Conservation (phyloP, 441 rosid genomes). For the Mallotus repandus region DNA sequence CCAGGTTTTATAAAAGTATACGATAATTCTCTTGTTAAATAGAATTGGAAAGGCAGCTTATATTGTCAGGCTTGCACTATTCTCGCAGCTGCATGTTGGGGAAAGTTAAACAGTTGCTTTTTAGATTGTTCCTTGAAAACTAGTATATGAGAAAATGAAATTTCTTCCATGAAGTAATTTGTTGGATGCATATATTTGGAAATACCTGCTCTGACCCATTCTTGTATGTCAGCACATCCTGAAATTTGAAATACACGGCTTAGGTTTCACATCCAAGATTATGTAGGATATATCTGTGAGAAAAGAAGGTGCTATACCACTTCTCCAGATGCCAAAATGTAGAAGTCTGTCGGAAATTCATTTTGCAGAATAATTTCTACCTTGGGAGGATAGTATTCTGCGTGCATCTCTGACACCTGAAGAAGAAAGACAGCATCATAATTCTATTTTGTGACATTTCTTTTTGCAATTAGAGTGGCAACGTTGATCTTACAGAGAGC, state of each 20-base stretch:
- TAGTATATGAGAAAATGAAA: not conserved
- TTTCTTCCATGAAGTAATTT: not conserved
- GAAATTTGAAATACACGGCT: constrained; percentile 28
- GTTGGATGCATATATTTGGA: not conserved
- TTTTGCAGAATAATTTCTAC: constrained; percentile 85
- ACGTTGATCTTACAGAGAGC: not conserved
- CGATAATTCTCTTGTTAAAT: not conserved
- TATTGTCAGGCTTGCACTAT: not conserved
- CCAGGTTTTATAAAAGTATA: not conserved
- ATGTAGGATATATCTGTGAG: not conserved
- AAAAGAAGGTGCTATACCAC: constrained; percentile 49
- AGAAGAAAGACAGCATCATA: constrained; percentile 8
- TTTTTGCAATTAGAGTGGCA: not conserved
- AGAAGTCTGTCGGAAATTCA: constrained; percentile 91
- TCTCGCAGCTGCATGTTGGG: not conserved
- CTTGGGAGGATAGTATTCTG: constrained; percentile 88
- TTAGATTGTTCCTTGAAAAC: not conserved
- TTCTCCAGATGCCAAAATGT: constrained; percentile 83
- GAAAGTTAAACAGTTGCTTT: not conserved
- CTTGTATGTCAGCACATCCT: constrained; percentile 73
- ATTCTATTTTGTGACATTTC: not conserved
- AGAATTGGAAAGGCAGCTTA: not conserved
- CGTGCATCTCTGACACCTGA: constrained; percentile 82
- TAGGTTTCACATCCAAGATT: constrained; percentile 21
- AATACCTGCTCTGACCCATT: constrained; percentile 81